Conservation (phyloP, 176 grass and related monocot genomes). For the Alopecurus myosuroides region DNA sequence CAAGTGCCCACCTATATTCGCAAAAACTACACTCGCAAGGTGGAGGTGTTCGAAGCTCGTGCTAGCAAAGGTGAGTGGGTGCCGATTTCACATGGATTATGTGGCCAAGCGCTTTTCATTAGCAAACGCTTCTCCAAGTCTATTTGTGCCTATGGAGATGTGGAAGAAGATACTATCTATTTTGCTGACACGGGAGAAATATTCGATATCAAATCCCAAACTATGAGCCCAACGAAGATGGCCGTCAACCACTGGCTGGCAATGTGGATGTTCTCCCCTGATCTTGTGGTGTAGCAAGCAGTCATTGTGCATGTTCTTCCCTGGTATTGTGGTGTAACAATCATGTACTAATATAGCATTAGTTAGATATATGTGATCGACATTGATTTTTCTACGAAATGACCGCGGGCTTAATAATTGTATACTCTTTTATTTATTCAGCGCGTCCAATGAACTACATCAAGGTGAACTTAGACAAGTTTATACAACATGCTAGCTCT, state of each 20-base stretch:
- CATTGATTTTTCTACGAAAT: too few relatives aligned
- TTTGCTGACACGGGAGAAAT: not conserved
- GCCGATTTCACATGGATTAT: not conserved
- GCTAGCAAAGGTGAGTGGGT: not conserved
- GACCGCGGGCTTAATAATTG: too few relatives aligned
- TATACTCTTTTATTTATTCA: too few relatives aligned
- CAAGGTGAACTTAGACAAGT: too few relatives aligned
- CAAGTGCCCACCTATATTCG: not conserved
- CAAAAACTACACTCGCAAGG: not conserved
- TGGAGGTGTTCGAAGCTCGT: not conserved
- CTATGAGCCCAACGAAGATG: not conserved
- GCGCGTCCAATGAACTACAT: too few relatives aligned
- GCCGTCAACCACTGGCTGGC: not conserved
- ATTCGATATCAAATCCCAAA: not conserved
- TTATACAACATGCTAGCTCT: constrained; percentile 41
- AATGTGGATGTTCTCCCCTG: not conserved
- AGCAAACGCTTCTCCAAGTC: not conserved
- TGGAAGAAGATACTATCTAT: not conserved
- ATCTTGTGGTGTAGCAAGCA: not conserved
- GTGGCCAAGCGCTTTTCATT: not conserved
- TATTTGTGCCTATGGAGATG: not conserved
- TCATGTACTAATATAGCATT: too few relatives aligned
- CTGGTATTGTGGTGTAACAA: too few relatives aligned
- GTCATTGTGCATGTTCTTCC: too few relatives aligned
- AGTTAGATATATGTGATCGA: too few relatives aligned